These are phyloP conservation scores for Macrocybe gigantea DNA, from an alignment of 768 basidiomycete genomes.

Conservation along the genomic window DNA sequence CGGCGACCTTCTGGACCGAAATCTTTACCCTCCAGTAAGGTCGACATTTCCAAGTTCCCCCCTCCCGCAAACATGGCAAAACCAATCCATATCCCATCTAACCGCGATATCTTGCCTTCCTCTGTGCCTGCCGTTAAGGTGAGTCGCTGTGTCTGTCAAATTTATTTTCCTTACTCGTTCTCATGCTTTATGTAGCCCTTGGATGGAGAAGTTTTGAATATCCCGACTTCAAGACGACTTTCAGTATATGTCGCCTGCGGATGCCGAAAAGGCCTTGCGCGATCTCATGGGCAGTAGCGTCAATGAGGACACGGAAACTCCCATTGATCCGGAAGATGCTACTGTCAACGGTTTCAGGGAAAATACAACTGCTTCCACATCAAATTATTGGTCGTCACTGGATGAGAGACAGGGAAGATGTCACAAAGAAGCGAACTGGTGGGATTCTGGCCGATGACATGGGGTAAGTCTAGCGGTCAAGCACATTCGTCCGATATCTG, in stretches of 20 bases:
- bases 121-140: conserved; percentile 3
- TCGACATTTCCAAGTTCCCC: conserved; percentile 6
- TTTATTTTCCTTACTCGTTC: neutral
- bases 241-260: conserved; percentile 32
- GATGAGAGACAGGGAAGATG: conserved; percentile 80
- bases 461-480: conserved; percentile 43
- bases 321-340: conserved; percentile 61
- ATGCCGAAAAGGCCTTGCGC: conserved; percentile 73
- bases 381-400: conserved; percentile 82
- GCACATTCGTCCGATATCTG: conserved; percentile 2
- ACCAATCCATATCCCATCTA: conserved; percentile 30
- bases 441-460: conserved; percentile 93
- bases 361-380: conserved; percentile 73
- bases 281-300: conserved; percentile 69
- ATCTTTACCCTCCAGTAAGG: neutral
- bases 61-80: conserved; percentile 11
- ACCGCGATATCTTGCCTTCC: conserved; percentile 17
- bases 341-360: conserved; percentile 75
- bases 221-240: conserved; percentile 22
- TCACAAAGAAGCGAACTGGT: conserved; percentile 63
- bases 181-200: conserved; percentile 4
- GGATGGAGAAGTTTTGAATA: conserved; percentile 25
- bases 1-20: conserved; percentile 2
- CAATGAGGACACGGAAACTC: conserved; percentile 49
- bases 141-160: neutral